phyloP scores from a whole-genome alignment of 208 protist genomes.

The Vickermania ingenoplastis region DNA sequence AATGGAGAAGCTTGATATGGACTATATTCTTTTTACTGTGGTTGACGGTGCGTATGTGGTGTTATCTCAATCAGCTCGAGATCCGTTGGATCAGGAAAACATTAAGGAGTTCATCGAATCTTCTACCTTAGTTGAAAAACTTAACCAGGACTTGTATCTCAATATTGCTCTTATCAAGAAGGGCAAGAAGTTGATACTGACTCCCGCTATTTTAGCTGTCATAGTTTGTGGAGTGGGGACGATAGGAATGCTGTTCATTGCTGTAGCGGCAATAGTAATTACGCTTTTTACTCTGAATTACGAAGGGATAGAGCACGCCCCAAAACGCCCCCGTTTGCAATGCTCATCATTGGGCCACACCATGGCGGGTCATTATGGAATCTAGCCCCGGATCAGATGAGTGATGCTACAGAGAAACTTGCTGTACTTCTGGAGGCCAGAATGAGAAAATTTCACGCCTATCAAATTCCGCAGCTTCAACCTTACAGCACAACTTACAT shows the following conservation, averaged over 20 bases:
- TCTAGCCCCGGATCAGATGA: constrained; percentile 45
- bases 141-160: constrained; percentile 11
- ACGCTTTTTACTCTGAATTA: constrained; percentile 34
- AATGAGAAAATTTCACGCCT: constrained; percentile 36
- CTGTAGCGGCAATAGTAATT: constrained; percentile 16
- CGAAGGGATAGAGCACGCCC: constrained; percentile 45
- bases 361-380: constrained; percentile 61
- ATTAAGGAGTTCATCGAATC: constrained; percentile 13
- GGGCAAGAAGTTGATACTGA: constrained; percentile 6
- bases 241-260: constrained; percentile 16
- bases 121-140: constrained; percentile 9
- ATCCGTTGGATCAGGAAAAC: constrained; percentile 6
- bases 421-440: constrained; percentile 17
- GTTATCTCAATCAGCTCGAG: not conserved
- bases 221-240: constrained; percentile 27
- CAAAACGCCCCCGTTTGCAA: constrained; percentile 64
- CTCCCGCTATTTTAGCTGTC: constrained; percentile 7
- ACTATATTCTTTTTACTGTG: constrained; percentile 49
- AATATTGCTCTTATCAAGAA: constrained; percentile 17
- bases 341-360: constrained; percentile 52
- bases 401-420: constrained; percentile 35
- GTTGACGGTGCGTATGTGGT: not conserved
- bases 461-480: constrained; percentile 62
- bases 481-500: constrained; percentile 54
- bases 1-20: constrained; percentile 11